Percentiles rank a stretch among this genome's conserved stretches.
These are phyloP conservation scores for Artemisia argyi DNA, from an alignment of 129 eudicot genomes.

Conservation along the genomic window DNA sequence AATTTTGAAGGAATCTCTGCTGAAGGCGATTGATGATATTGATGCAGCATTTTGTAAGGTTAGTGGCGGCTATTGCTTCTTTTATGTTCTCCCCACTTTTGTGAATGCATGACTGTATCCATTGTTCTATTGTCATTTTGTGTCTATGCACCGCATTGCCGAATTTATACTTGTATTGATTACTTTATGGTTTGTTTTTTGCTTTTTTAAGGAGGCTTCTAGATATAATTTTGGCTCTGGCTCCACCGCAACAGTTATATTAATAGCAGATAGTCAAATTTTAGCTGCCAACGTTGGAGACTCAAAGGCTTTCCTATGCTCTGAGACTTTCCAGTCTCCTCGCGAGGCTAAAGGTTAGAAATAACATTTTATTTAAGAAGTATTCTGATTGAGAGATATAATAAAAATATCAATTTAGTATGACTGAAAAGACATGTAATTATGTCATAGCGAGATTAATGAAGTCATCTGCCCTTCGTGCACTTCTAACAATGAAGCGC, in stretches of 20 bases:
- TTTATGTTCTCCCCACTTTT: not conserved
- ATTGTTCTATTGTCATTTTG: no score
- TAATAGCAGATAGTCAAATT: slow-evolving; percentile 75
- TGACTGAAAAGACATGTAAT: slow-evolving; percentile 9
- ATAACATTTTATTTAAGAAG: slow-evolving; percentile 1
- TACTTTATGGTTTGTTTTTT: slow-evolving; percentile 25
- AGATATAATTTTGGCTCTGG: slow-evolving; percentile 70
- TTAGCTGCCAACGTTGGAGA: slow-evolving; percentile 93
- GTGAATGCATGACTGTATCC: not conserved
- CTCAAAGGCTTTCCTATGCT: slow-evolving; percentile 91
- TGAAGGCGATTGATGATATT: slow-evolving; percentile 80
- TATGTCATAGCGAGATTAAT: slow-evolving; percentile 15
- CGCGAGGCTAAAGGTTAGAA: slow-evolving; percentile 85
- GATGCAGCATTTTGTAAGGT: slow-evolving; percentile 80
- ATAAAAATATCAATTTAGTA: not conserved
- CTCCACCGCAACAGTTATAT: slow-evolving; percentile 81
- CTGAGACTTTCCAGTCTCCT: slow-evolving; percentile 76
- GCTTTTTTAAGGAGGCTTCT: slow-evolving; percentile 74
- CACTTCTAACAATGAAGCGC: not conserved
- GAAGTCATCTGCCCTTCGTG: not conserved
- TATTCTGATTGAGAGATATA: not conserved
- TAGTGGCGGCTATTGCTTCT: slow-evolving; percentile 7
- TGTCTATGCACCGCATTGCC: no score
- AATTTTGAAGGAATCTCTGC: slow-evolving; percentile 80
- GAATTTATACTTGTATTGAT: slow-evolving; percentile 1